Evolutionary conservation across 2,329 filamentous ascomycete genomes (phyloP).

Genomic region (Nemania diffusa): DNA sequence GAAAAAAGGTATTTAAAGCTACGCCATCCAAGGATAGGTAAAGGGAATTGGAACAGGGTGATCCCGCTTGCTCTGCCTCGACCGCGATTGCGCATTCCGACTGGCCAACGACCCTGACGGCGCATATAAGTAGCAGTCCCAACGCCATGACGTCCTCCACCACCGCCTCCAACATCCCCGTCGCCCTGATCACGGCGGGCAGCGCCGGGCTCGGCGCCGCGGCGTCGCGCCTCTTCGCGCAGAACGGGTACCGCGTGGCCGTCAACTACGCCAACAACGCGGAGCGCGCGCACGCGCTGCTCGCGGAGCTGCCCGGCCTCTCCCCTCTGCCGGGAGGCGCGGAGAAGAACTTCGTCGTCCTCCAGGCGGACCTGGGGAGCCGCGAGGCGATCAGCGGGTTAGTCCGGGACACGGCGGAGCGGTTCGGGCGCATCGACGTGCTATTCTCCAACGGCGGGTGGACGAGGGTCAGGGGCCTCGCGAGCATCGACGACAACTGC

Average conservation of each 20-base stretch:
- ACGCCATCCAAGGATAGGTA: too few species aligned
- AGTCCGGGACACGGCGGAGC: slow-evolving; percentile 67
- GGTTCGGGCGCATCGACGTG: slow-evolving; percentile 78
- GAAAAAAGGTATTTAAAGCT: too few species aligned
- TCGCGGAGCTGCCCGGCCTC: slow-evolving; percentile 62
- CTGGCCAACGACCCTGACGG: too few species aligned
- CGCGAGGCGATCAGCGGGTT: slow-evolving; percentile 67
- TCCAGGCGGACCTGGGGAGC: slow-evolving; percentile 74
- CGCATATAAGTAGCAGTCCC: background rate
- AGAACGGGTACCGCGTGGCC: slow-evolving; percentile 73
- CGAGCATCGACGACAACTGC: slow-evolving; percentile 62
- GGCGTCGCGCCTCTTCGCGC: slow-evolving; percentile 73
- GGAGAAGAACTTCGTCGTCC: slow-evolving; percentile 54
- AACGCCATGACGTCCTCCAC: slow-evolving; percentile 40
- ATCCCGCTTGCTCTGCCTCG: too few species aligned
- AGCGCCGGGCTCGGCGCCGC: slow-evolving; percentile 76
- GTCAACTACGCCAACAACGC: slow-evolving; percentile 77
- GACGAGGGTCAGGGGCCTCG: slow-evolving; percentile 59
- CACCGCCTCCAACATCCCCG: slow-evolving; percentile 42
- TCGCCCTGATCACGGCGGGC: slow-evolving; percentile 62
- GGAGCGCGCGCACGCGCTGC: slow-evolving; percentile 68
- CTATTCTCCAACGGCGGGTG: slow-evolving; percentile 79
- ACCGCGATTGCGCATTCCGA: too few species aligned
- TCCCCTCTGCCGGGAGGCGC: slow-evolving; percentile 48
- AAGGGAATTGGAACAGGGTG: too few species aligned